Conservation (phyloP, 169 alveolate species). For the Babesia ovis region DNA sequence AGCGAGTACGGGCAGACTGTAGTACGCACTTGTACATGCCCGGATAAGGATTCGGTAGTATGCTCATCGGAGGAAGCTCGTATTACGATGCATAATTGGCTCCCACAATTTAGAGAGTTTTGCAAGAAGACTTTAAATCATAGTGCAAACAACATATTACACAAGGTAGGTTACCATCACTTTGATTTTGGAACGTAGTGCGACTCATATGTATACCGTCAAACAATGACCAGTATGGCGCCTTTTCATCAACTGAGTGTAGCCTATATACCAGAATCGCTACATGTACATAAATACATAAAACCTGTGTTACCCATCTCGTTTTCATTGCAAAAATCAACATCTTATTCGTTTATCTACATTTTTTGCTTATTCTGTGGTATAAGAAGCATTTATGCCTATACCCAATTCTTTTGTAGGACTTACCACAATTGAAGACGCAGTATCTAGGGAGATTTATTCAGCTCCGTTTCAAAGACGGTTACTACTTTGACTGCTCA, state of each 20-base stretch:
- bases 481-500: conserved; percentile 58
- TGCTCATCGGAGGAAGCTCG: conserved; percentile 62
- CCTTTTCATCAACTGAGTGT: no score
- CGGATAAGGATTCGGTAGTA: conserved; percentile 20
- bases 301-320: no score
- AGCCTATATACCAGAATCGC: no score
- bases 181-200: no score
- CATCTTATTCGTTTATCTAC: no score
- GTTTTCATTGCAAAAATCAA: no score
- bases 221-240: no score
- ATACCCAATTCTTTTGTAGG: conserved; percentile 14
- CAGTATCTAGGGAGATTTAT: conserved; percentile 39
- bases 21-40: conserved; percentile 40
- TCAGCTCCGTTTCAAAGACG: conserved; percentile 48
- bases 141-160: conserved; percentile 21
- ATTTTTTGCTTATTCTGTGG: no score
- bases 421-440: conserved; percentile 11
- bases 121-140: conserved; percentile 12
- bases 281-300: no score
- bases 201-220: no score
- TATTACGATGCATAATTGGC: conserved; percentile 28
- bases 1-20: background rate
- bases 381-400: no score
- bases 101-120: conserved; percentile 31
- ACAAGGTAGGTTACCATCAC: conserved; percentile 36